Base-by-base conservation (phyloP, 805 yeast genomes). In the Zygosaccharomyces bailii region DNA sequence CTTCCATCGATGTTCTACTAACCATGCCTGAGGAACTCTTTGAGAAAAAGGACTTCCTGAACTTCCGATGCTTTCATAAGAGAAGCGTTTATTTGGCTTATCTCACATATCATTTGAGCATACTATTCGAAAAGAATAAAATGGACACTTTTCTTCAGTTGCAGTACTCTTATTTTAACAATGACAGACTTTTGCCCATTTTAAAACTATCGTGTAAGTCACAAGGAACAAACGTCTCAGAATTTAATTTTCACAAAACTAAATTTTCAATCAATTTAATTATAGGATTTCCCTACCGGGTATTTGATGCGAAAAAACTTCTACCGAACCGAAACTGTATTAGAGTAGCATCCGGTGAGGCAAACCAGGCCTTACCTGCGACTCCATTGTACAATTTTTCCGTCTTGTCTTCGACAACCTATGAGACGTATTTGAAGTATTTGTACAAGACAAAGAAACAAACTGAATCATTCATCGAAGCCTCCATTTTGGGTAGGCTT, bases 361-460 rank as follows among this genome's bases (percentile, higher is more conserved):
- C 63, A 27, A 57, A 57, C 20, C 82, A 84, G 6, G 84, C 95
- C 11, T 39, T 59, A 29, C 62, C 63, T 8, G 56, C 59, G 8
- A 91, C 98, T 1, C 95, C 96, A 2, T 64, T 82, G 31, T 93
- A 93, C 73, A 93, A 93, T 68, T 77, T 93, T 11, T 78, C 96
- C 0, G 65, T 93, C 3, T 67, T 89, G 38, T 71, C 93, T 1
- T 82, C 86, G 55, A 68, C 87, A 18, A 66, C 85, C 10, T 79
- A 80, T 61, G 83, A 79, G 51, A 76, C 82, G 52, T 84, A 85
- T 59, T 71, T 88, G 58, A 82, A 86, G 61, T 85, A 76, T 57
- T 68, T 93, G 29, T 86, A 88, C 64, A 80, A 86, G 32, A 74
- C 85, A 14, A 82, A 84, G 54, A 85, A 84, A 61, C 68, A 82